Conservation (phyloP, 83 land plant species). For the Picea abies region DNA sequence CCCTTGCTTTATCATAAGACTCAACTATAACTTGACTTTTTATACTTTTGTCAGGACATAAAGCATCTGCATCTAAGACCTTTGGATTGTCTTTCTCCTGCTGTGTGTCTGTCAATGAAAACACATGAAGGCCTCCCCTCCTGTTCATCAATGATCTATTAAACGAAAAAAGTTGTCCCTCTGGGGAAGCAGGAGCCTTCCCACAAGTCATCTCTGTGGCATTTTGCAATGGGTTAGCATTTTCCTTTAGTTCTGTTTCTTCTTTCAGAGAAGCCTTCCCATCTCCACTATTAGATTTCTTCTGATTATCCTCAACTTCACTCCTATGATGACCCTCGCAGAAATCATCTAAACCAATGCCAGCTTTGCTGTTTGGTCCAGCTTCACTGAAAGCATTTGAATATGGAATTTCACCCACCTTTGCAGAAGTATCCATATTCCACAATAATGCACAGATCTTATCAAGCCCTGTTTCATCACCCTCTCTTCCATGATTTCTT, state of each 20-base stretch:
- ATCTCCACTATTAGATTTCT: neutral
- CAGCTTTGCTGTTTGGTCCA: neutral
- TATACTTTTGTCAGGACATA: neutral
- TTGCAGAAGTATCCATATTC: neutral
- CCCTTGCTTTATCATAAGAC: neutral
- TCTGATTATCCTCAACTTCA: neutral
- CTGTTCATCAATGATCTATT: conserved; percentile 28
- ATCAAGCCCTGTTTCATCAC: neutral
- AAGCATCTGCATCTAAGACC: neutral
- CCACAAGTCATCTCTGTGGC: conserved; percentile 74
- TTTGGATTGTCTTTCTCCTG: neutral
- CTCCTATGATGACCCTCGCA: neutral
- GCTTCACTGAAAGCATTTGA: neutral
- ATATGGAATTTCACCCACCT: neutral
- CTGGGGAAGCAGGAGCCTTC: conserved; percentile 46
- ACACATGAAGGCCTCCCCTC: conserved; percentile 32
- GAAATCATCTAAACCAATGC: neutral
- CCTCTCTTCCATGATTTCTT: neutral
- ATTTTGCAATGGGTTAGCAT: conserved; percentile 67
- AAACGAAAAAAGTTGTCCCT: conserved; percentile 7
- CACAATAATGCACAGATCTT: neutral
- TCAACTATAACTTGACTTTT: neutral
- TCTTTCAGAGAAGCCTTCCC: neutral
- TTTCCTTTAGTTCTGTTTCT: conserved; percentile 34
- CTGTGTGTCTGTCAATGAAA: conserved; percentile 31